Evolutionary conservation across 2,329 filamentous ascomycete genomes (phyloP).

Genomic region (Beauveria sp.): DNA sequence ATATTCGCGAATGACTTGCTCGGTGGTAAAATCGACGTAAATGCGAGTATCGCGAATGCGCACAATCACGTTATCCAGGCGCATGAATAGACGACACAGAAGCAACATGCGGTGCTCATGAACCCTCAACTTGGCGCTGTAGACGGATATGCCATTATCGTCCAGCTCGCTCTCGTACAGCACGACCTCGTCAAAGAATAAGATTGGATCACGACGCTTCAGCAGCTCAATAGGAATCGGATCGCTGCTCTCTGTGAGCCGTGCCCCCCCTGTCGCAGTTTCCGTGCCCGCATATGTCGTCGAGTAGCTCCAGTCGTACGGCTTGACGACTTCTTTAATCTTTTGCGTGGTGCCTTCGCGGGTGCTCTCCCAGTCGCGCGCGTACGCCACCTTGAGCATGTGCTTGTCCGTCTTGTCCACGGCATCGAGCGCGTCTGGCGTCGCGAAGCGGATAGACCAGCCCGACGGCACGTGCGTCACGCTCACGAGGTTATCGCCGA

Average conservation of each 20-base stretch:
- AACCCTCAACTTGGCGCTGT: slow-evolving; percentile 85
- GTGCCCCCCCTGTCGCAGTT: slow-evolving; percentile 16
- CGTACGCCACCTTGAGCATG: slow-evolving; percentile 92
- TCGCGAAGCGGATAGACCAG: slow-evolving; percentile 76
- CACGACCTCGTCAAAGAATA: slow-evolving; percentile 94
- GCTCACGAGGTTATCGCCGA: slow-evolving; percentile 82
- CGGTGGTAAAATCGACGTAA: slow-evolving; percentile 78
- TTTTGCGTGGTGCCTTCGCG: slow-evolving; percentile 71
- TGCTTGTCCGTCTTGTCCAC: slow-evolving; percentile 90
- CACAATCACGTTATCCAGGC: slow-evolving; percentile 82
- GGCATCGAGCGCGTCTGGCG: slow-evolving; percentile 76
- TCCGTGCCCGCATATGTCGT: slow-evolving; percentile 73
- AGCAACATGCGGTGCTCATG: slow-evolving; percentile 85
- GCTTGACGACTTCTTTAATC: slow-evolving; percentile 89
- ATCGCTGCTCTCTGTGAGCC: slow-evolving; percentile 24
- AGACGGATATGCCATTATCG: slow-evolving; percentile 88
- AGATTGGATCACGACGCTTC: slow-evolving; percentile 81
- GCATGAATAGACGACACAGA: slow-evolving; percentile 81
- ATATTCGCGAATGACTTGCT: slow-evolving; percentile 81
- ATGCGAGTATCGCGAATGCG: slow-evolving; percentile 83
- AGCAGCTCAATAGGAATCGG: slow-evolving; percentile 79
- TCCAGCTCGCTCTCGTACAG: slow-evolving; percentile 97
- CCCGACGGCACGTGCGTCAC: slow-evolving; percentile 66
- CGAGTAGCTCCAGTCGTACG: slow-evolving; percentile 97
- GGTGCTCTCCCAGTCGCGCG: slow-evolving; percentile 67